phyloP scores from a whole-genome alignment of 164 flowering plant species.

The Protea cynaroides region DNA sequence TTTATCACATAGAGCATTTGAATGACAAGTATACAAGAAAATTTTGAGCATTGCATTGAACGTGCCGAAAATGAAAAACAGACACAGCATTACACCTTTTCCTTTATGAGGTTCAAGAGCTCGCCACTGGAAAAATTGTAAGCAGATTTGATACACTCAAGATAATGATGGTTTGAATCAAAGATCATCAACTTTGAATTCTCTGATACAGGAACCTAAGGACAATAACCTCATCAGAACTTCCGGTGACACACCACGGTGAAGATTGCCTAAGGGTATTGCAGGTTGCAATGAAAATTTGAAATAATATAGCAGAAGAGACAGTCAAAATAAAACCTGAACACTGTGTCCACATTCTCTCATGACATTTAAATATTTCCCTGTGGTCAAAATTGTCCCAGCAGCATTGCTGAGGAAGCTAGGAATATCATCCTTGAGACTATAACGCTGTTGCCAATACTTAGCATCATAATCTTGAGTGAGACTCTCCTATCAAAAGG shows the following conservation, averaged over 20 bases:
- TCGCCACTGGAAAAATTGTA: slow-evolving; percentile 91
- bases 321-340: slow-evolving; percentile 51
- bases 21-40: neutral
- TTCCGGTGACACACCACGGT: neutral
- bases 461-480: slow-evolving; percentile 88
- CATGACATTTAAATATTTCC: slow-evolving; percentile 98
- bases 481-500: slow-evolving; percentile 71
- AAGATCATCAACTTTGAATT: slow-evolving; percentile 66
- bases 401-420: slow-evolving; percentile 86
- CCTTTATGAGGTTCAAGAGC: slow-evolving; percentile 80
- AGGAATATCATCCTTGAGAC: slow-evolving; percentile 91
- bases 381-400: slow-evolving; percentile 88
- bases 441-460: slow-evolving; percentile 90
- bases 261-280: neutral
- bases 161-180: slow-evolving; percentile 89
- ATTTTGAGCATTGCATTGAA: neutral
- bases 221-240: slow-evolving; percentile 17
- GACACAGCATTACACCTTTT: slow-evolving; percentile 51
- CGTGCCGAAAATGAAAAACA: slow-evolving; percentile 4
- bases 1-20: slow-evolving; percentile 8
- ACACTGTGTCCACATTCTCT: slow-evolving; percentile 96
- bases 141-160: slow-evolving; percentile 83
- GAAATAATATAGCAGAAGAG: neutral
- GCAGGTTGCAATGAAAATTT: neutral
- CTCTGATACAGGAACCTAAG: slow-evolving; percentile 77